These are phyloP conservation scores for Pseudomicrostroma phylloplanum DNA, from an alignment of 1,284 basidiomycete species.

Conservation along the genomic window DNA sequence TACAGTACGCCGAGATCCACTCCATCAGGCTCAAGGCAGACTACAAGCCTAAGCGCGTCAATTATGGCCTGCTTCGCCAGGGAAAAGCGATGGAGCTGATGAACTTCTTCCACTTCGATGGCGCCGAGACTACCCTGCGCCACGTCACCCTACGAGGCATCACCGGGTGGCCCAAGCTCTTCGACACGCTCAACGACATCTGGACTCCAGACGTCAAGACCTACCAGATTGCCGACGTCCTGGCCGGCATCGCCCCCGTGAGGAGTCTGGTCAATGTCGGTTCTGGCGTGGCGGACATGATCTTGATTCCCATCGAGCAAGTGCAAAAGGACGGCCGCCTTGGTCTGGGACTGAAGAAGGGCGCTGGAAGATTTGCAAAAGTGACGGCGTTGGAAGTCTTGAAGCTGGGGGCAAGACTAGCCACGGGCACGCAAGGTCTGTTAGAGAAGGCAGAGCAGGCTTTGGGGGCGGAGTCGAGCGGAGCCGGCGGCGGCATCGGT, in stretches of 20 bases:
- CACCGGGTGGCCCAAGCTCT: conserved; percentile 78
- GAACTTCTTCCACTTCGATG: conserved; percentile 99
- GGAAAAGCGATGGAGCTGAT: conserved; percentile 92
- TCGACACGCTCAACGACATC: conserved; percentile 84
- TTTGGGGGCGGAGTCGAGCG: conserved; percentile 60
- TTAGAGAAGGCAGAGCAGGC: conserved; percentile 91
- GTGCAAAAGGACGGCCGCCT: conserved; percentile 95
- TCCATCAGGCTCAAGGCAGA: conserved; percentile 80
- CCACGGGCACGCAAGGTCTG: conserved; percentile 94
- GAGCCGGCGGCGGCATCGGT: conserved; percentile 58
- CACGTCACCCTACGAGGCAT: conserved; percentile 86
- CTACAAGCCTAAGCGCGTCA: conserved; percentile 94
- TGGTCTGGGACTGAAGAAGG: conserved; percentile 85
- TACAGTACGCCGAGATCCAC: conserved; percentile 74
- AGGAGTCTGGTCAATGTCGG: conserved; percentile 85
- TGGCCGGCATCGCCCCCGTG: conserved; percentile 93
- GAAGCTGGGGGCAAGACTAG: conserved; percentile 85
- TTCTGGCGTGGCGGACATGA: conserved; percentile 87
- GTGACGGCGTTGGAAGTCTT: conserved; percentile 90
- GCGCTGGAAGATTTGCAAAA: conserved; percentile 82
- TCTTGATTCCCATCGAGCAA: conserved; percentile 90
- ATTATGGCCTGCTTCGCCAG: conserved; percentile 72
- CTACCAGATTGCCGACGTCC: conserved; percentile 91
- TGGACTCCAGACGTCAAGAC: conserved; percentile 99
- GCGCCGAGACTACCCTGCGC: conserved; percentile 91